Evolutionary conservation across 805 yeast genomes (phyloP).

Genomic region (Saccharomycopsis capsularis): DNA sequence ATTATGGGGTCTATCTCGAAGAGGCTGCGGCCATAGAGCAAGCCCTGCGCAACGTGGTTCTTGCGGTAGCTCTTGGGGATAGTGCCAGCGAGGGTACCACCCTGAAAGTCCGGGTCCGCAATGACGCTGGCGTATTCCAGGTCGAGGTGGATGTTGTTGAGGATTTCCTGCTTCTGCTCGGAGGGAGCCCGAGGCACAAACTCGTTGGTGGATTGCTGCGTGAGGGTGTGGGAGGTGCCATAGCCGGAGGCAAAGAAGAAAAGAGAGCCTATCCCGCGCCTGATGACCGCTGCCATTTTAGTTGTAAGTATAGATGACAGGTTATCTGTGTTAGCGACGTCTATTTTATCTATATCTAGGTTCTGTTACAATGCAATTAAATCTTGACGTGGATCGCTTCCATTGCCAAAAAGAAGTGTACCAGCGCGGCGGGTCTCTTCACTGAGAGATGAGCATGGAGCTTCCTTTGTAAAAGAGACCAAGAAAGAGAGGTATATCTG

Average conservation of each 20-base stretch:
- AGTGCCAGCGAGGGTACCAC: conserved; percentile 33
- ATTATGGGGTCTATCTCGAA: conserved; percentile 73
- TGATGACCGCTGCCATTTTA: conserved; percentile 14
- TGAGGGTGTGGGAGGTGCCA: conserved; percentile 12
- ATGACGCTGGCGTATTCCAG: neutral
- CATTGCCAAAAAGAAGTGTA: no score
- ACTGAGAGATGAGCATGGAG: no score
- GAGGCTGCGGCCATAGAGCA: conserved; percentile 59
- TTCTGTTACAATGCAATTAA: no score
- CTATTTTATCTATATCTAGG: no score
- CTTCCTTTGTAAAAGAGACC: no score
- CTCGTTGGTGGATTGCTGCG: conserved; percentile 21
- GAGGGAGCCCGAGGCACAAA: conserved; percentile 20
- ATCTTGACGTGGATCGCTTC: no score
- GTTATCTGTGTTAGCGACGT: no score
- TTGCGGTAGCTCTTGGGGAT: conserved; percentile 53
- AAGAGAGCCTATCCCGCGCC: conserved; percentile 21
- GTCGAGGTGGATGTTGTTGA: conserved; percentile 25
- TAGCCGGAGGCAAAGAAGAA: conserved; percentile 25
- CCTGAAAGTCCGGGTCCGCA: conserved; percentile 25
- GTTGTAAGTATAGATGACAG: no score
- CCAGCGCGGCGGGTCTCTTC: no score
- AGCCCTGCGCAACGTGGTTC: conserved; percentile 66
- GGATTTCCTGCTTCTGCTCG: conserved; percentile 25
- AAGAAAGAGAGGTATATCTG: no score